A percentile compares a stretch with the other conserved stretches of the same genome.
These are phyloP conservation scores for Gaeumannomyces sp. DNA, from an alignment of 2,329 filamentous ascomycete species.

Conservation along the genomic window DNA sequence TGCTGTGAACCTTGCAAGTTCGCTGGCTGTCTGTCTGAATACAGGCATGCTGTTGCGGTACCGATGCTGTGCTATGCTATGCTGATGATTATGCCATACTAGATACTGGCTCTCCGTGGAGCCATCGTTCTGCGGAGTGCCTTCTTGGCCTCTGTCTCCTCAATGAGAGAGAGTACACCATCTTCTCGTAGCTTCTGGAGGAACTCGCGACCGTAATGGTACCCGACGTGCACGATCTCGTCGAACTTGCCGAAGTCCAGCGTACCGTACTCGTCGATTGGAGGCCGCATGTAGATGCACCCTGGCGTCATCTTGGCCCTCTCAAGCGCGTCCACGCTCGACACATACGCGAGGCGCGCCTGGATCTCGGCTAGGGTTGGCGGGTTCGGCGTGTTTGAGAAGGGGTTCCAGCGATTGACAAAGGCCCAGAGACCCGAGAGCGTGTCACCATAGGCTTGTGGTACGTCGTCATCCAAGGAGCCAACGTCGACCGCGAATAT, in stretches of 20 bases:
- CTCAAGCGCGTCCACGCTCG: conserved; percentile 88
- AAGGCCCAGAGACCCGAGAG: conserved; percentile 94
- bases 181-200: conserved; percentile 70
- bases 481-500: conserved; percentile 97
- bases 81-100: conserved; percentile 11
- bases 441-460: conserved; percentile 88
- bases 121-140: conserved; percentile 73
- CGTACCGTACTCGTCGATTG: conserved; percentile 88
- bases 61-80: background rate
- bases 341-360: conserved; percentile 88
- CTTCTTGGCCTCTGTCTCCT: conserved; percentile 72
- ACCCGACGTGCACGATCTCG: conserved; percentile 88
- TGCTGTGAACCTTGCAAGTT: background rate
- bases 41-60: background rate
- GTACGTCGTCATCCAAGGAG: conserved; percentile 82
- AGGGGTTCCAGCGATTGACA: conserved; percentile 94
- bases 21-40: background rate
- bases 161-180: conserved; percentile 63
- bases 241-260: conserved; percentile 97
- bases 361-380: conserved; percentile 95
- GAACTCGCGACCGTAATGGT: conserved; percentile 77
- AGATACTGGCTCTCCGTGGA: conserved; percentile 72
- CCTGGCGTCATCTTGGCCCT: conserved; percentile 85
- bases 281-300: conserved; percentile 93
- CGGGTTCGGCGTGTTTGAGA: conserved; percentile 81